Evolutionary conservation across 2,329 filamentous ascomycete species (phyloP).

Genomic region (Didymella keratinophila): DNA sequence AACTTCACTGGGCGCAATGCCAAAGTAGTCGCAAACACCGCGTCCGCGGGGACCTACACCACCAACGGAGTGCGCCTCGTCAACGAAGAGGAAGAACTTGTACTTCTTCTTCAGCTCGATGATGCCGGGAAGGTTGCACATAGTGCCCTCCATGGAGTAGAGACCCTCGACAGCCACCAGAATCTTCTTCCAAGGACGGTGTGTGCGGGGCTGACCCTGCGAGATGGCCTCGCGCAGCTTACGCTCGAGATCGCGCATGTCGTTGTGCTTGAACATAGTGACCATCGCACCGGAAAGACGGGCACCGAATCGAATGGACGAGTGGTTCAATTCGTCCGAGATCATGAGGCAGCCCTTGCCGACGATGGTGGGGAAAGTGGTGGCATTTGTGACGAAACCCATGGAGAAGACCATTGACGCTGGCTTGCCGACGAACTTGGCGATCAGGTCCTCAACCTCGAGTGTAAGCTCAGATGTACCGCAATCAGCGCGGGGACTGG

Average conservation of each 20-base stretch:
- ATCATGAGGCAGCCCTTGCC: constrained; percentile 93
- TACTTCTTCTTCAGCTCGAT: constrained; percentile 90
- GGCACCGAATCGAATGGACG: constrained; percentile 94
- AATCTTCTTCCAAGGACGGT: constrained; percentile 99
- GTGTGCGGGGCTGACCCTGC: constrained; percentile 96
- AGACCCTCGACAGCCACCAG: constrained; percentile 94
- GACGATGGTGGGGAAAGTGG: constrained; percentile 89
- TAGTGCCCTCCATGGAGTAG: constrained; percentile 99
- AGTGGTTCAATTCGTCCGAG: constrained; percentile 97
- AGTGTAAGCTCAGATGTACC: constrained; percentile 87
- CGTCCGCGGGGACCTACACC: constrained; percentile 87
- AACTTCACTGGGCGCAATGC: constrained; percentile 83
- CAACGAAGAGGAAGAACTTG: constrained; percentile 95
- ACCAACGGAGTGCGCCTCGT: constrained; percentile 95
- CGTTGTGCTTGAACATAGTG: constrained; percentile 96
- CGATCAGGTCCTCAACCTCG: constrained; percentile 90
- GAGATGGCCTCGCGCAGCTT: constrained; percentile 91
- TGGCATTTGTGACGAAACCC: constrained; percentile 97
- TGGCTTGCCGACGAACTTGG: constrained; percentile 91
- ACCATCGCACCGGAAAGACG: constrained; percentile 95
- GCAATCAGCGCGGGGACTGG: constrained; percentile 81
- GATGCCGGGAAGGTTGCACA: constrained; percentile 95
- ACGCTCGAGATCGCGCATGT: constrained; percentile 86
- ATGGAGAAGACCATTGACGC: constrained; percentile 98
- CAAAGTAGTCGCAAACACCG: constrained; percentile 97